Evolutionary conservation across 108 stramenopile genomes (phyloP).

Genomic region (Cyclotella choctawhatcheeana): DNA sequence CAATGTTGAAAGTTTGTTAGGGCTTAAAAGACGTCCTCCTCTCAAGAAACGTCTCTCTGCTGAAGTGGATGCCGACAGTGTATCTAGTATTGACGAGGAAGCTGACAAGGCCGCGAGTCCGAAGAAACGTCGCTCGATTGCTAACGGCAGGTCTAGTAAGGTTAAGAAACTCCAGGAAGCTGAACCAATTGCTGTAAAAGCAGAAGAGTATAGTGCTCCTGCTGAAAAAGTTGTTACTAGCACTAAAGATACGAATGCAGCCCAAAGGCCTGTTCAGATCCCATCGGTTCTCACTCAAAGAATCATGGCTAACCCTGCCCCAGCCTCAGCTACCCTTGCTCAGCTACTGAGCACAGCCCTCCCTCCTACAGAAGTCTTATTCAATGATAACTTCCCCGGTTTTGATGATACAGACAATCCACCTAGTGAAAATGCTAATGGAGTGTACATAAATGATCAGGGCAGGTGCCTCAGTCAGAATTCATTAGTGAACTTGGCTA

Average conservation of each 20-base stretch:
- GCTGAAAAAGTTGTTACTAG: neutral
- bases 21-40: conserved; percentile 39
- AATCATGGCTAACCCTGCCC: conserved; percentile 2
- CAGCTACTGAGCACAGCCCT: conserved; percentile 39
- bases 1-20: conserved; percentile 36
- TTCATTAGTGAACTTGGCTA: conserved; percentile 18
- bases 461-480: conserved; percentile 9
- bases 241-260: too few species aligned
- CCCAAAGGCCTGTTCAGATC: neutral
- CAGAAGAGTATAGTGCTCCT: conserved; percentile 3
- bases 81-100: conserved; percentile 8
- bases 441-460: conserved; percentile 5
- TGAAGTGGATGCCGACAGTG: neutral
- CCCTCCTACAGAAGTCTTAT: conserved; percentile 44
- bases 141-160: neutral
- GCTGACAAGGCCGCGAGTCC: conserved; percentile 7
- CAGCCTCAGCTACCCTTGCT: conserved; percentile 23
- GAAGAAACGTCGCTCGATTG: conserved; percentile 7
- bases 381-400: conserved; percentile 33
- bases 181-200: conserved; percentile 1
- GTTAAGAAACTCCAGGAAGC: neutral
- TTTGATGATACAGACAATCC: conserved; percentile 2
- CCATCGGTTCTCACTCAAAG: neutral
- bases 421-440: neutral
- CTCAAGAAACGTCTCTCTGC: conserved; percentile 8